These are phyloP conservation scores for Ogataea pilisensis DNA, from an alignment of 805 yeast species.

Conservation along the genomic window DNA sequence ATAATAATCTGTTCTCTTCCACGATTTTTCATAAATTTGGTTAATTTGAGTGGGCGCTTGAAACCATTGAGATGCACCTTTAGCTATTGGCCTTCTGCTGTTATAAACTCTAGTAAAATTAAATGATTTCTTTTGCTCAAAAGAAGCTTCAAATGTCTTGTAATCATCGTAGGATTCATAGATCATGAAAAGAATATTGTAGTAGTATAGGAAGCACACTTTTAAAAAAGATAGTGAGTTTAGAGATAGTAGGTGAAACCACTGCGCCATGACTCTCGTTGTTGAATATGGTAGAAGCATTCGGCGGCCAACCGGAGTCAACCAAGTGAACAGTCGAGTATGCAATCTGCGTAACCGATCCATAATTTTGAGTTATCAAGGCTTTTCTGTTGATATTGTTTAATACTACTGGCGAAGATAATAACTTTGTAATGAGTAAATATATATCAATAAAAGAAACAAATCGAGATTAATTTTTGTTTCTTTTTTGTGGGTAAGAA, in stretches of 20 bases:
- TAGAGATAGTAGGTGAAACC: constrained; percentile 11
- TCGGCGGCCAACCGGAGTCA: constrained; percentile 23
- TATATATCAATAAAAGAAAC: too few relatives aligned
- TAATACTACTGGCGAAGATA: too few relatives aligned
- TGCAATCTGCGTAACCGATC: neutral
- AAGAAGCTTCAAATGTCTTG: constrained; percentile 17
- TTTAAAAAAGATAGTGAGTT: constrained; percentile 16
- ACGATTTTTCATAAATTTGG: constrained; percentile 19
- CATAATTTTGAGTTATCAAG: neutral
- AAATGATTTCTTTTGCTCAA: constrained; percentile 17
- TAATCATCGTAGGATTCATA: constrained; percentile 21
- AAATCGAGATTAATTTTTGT: too few relatives aligned
- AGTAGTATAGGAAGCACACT: constrained; percentile 19
- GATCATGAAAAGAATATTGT: constrained; percentile 22
- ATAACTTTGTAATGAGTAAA: too few relatives aligned
- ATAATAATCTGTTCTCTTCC: constrained; percentile 35
- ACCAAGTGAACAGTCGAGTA: neutral
- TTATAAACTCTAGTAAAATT: constrained; percentile 18
- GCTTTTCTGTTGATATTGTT: too few relatives aligned
- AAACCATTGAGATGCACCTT: constrained; percentile 17
- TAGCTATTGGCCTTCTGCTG: constrained; percentile 16
- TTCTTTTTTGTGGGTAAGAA: too few relatives aligned
- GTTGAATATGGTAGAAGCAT: constrained; percentile 22
- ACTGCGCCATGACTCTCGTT: constrained; percentile 21
- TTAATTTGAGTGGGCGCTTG: constrained; percentile 19